Percentiles rank a stretch among this genome's conserved stretches.
Conservation (phyloP, 768 basidiomycete species). For the Tulasnella sp. region DNA sequence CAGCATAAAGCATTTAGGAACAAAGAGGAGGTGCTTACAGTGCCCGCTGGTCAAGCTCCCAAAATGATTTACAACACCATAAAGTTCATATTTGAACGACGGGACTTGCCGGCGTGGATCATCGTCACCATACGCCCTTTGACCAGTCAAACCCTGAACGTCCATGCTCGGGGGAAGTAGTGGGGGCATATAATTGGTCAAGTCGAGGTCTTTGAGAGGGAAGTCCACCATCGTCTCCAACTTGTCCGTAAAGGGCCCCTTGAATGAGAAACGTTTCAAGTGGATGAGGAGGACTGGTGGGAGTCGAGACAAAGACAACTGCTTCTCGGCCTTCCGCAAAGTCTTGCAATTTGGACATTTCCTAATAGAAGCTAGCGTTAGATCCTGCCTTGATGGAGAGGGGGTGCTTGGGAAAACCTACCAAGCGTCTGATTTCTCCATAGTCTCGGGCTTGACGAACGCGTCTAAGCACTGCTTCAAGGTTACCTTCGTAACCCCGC, state of each 20-base stretch:
- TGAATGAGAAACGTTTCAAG: slow-evolving; percentile 86
- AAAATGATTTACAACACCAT: slow-evolving; percentile 93
- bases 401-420: slow-evolving; percentile 40
- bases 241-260: slow-evolving; percentile 92
- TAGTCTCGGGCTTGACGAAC: slow-evolving; percentile 84
- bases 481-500: slow-evolving; percentile 56
- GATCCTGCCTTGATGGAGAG: not conserved
- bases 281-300: slow-evolving; percentile 92
- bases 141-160: slow-evolving; percentile 36
- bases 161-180: slow-evolving; percentile 64
- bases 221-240: slow-evolving; percentile 94
- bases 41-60: slow-evolving; percentile 93
- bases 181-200: slow-evolving; percentile 82
- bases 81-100: slow-evolving; percentile 90
- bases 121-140: slow-evolving; percentile 50
- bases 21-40: slow-evolving; percentile 55
- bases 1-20: slow-evolving; percentile 19
- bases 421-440: slow-evolving; percentile 95
- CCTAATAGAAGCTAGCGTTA: slow-evolving; percentile 47
- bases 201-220: slow-evolving; percentile 58
- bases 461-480: slow-evolving; percentile 81
- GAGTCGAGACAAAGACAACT: slow-evolving; percentile 82
- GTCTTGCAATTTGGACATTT: slow-evolving; percentile 92
- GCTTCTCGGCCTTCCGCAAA: slow-evolving; percentile 80
- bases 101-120: slow-evolving; percentile 82